These are phyloP conservation scores for Epichloe sp. DNA, from an alignment of 2,329 filamentous ascomycete species.

Conservation along the genomic window DNA sequence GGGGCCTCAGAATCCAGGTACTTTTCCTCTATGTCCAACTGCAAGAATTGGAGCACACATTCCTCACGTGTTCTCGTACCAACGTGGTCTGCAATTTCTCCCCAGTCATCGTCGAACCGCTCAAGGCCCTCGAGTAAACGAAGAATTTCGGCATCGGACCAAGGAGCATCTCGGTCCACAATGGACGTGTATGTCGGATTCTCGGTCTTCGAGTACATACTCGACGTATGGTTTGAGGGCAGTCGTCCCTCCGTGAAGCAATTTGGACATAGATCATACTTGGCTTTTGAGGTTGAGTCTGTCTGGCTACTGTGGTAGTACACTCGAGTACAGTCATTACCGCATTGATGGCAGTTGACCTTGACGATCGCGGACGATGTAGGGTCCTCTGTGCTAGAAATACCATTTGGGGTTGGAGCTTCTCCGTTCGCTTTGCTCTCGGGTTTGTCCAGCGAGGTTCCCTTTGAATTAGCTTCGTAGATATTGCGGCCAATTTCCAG, in stretches of 20 bases:
- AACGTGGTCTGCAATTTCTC: slow-evolving; percentile 82
- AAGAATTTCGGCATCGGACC: slow-evolving; percentile 85
- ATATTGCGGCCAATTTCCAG: slow-evolving; percentile 91
- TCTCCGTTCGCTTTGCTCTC: slow-evolving; percentile 70
- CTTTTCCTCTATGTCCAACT: slow-evolving; percentile 94
- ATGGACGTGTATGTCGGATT: slow-evolving; percentile 70
- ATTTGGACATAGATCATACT: slow-evolving; percentile 81
- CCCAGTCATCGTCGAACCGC: slow-evolving; percentile 92
- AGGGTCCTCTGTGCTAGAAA: slow-evolving; percentile 42
- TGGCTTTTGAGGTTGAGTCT: slow-evolving; percentile 50
- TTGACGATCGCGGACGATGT: slow-evolving; percentile 53
- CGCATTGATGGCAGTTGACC: slow-evolving; percentile 81
- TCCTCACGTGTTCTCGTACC: slow-evolving; percentile 86
- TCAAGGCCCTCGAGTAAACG: slow-evolving; percentile 83
- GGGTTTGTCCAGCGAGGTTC: slow-evolving; percentile 51
- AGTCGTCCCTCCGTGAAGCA: slow-evolving; percentile 80
- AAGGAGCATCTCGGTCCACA: slow-evolving; percentile 74
- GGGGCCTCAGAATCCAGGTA: slow-evolving; percentile 66
- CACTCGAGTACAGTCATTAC: slow-evolving; percentile 67
- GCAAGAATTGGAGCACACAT: slow-evolving; percentile 91
- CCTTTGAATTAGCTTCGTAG: slow-evolving; percentile 84
- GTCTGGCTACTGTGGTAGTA: slow-evolving; percentile 47
- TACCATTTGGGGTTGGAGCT: slow-evolving; percentile 51
- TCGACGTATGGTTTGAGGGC: slow-evolving; percentile 62
- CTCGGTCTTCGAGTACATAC: slow-evolving; percentile 79